Conservation (phyloP, 2,329 filamentous ascomycete species). For the Bisporella sp. region DNA sequence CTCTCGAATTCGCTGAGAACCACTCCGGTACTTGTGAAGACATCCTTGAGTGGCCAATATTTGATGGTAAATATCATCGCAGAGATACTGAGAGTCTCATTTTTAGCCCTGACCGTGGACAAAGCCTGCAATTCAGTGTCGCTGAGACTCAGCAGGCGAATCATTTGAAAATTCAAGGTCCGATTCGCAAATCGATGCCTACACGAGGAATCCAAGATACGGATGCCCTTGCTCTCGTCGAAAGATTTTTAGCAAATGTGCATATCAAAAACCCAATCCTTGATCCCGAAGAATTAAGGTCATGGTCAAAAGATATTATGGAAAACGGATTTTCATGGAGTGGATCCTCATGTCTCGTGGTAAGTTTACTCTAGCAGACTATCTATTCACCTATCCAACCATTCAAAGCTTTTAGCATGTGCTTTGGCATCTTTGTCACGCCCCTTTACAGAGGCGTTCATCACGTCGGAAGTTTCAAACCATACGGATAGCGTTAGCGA, state of each 20-base stretch:
- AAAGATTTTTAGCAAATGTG: conserved; percentile 27
- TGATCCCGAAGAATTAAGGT: conserved; percentile 22
- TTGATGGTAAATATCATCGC: neutral
- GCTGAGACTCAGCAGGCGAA: neutral
- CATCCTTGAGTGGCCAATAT: neutral
- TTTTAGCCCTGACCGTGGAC: neutral
- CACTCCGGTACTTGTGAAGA: neutral
- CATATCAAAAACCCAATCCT: conserved; percentile 32
- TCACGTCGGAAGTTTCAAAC: conserved; percentile 5
- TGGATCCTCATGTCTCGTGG: conserved; percentile 27
- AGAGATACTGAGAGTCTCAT: neutral
- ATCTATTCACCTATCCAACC: neutral
- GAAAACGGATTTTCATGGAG: conserved; percentile 28
- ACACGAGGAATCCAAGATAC: conserved; percentile 17
- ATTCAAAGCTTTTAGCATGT: conserved; percentile 21
- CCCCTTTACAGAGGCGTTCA: conserved; percentile 14
- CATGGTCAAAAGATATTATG: conserved; percentile 16
- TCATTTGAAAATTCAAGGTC: neutral
- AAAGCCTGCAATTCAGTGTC: neutral
- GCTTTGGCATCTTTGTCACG: conserved; percentile 25
- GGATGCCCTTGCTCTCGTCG: conserved; percentile 22
- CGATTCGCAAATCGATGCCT: neutral
- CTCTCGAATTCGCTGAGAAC: neutral
- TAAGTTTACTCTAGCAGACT: neutral
- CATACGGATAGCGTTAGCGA: neutral